These are phyloP conservation scores for Rhizodiscina lignyota DNA, from an alignment of 495 filamentous ascomycete species.

Conservation along the genomic window DNA sequence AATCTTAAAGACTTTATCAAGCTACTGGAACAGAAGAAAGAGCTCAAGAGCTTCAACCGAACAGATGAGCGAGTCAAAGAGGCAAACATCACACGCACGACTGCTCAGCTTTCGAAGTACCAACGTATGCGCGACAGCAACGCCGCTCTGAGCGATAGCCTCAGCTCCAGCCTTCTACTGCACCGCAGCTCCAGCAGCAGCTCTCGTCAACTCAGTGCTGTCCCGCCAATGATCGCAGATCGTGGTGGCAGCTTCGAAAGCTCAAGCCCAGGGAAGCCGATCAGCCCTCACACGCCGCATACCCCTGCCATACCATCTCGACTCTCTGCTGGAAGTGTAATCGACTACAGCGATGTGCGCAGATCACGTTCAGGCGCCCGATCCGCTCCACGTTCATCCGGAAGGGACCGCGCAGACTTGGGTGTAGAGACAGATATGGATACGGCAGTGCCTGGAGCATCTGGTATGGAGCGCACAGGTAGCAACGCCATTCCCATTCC, in stretches of 20 bases:
- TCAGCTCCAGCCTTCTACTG: constrained; percentile 68
- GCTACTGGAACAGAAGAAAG: constrained; percentile 64
- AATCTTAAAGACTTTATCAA: constrained; percentile 88
- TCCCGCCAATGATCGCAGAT: constrained; percentile 68
- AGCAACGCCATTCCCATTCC: constrained; percentile 73
- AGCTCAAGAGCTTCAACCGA: constrained; percentile 51
- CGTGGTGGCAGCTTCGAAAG: constrained; percentile 71
- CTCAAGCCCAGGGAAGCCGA: constrained; percentile 79
- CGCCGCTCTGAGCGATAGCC: constrained; percentile 67
- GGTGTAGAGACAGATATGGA: not conserved
- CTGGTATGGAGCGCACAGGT: constrained; percentile 6
- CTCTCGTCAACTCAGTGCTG: constrained; percentile 66
- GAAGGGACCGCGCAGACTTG: constrained; percentile 21
- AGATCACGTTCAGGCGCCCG: constrained; percentile 10
- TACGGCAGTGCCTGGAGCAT: not conserved
- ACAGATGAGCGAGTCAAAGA: constrained; percentile 30
- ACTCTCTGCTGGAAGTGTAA: constrained; percentile 73
- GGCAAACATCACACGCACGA: constrained; percentile 39
- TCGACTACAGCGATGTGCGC: constrained; percentile 37
- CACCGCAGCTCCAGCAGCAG: constrained; percentile 72
- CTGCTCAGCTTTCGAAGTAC: constrained; percentile 57
- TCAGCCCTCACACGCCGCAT: constrained; percentile 87
- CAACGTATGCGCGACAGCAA: constrained; percentile 77
- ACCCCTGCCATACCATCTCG: constrained; percentile 85
- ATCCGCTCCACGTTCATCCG: constrained; percentile 8